Base-by-base conservation (phyloP, 352 stramenopile genomes). In the Lagenidium sp. region DNA sequence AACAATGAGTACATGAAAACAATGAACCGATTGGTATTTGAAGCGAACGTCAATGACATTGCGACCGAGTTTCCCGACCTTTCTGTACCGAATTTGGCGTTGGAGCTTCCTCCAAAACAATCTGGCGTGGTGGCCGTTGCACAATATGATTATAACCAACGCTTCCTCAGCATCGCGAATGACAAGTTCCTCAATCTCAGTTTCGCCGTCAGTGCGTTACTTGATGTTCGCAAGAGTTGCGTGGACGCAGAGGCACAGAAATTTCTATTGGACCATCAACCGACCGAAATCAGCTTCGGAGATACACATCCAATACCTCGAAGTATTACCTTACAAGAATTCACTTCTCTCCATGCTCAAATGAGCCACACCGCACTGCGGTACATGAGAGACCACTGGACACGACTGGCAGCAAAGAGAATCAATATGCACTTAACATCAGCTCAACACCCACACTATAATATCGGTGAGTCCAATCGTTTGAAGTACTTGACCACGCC, bases 1-100 rank as follows among this genome's bases (percentile, higher is more conserved):
- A 95, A 94, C 53, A 55, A 69, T 4, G 81, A 94, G 47, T 97
- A 96, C 60, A 88, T 94, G 64, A 70, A 86, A 24, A 85, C 85
- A 19, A 96, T 97, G 85, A 98, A 98, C 79, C 76, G 85, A 24
- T 55, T 98, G 15, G 74, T 97, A 6, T 87, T 97, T 18, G 75
- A 88, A 34, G 75, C 73, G 6, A 89, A 82, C 19, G 39, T 73
- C n/a, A 48, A 67, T 25, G 77, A 92, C 30, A 34, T 85, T n/a
- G 43, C 55, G 19, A 24, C 21, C n/a, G 77, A 85, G 31, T 84
- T 87, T 37, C 53, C 56, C 0, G 65, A 82, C 25, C 48, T 92
- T 3, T 57, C 47, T 23, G 41, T 89, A 6, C 68, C 74, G 1
- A 36, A 63, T 32, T 34, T 44, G 43, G 22, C 44, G 2, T 37